Conservation (phyloP, 305 asterid genomes). For the Fraxinus greggii region DNA sequence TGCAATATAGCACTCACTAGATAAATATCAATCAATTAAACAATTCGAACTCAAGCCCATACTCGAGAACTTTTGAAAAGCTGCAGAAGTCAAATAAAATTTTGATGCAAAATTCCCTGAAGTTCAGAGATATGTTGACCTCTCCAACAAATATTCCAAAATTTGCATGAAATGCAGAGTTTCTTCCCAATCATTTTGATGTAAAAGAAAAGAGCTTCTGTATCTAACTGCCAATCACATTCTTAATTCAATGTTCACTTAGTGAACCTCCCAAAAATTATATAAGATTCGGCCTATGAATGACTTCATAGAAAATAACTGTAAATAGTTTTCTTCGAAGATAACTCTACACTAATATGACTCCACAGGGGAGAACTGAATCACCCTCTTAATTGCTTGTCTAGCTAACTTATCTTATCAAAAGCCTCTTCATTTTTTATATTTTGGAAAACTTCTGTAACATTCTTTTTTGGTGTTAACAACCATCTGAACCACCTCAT, state of each 20-base stretch:
- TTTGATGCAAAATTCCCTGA: not conserved
- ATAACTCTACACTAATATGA: not conserved
- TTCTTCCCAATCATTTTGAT: not conserved
- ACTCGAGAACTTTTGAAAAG: not conserved
- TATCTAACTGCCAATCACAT: not conserved
- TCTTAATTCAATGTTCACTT: not conserved
- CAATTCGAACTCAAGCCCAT: not conserved
- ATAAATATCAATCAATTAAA: not conserved
- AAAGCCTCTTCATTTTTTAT: not conserved
- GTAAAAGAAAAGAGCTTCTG: not conserved
- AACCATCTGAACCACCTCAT: not conserved
- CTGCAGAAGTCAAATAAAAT: not conserved
- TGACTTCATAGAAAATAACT: not conserved
- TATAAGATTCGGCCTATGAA: not conserved
- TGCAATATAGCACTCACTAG: not conserved
- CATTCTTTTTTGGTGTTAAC: not conserved
- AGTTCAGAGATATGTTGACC: not conserved
- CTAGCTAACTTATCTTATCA: not conserved
- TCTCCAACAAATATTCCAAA: not conserved
- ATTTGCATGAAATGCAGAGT: not conserved
- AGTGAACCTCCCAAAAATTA: not conserved
- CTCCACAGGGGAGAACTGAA: not conserved
- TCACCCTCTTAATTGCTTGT: not conserved
- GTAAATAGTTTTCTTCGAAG: not conserved
- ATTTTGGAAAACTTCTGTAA: not conserved